Base-by-base conservation (phyloP, 2,329 filamentous ascomycete species). In the Metarhizium guizhouense region DNA sequence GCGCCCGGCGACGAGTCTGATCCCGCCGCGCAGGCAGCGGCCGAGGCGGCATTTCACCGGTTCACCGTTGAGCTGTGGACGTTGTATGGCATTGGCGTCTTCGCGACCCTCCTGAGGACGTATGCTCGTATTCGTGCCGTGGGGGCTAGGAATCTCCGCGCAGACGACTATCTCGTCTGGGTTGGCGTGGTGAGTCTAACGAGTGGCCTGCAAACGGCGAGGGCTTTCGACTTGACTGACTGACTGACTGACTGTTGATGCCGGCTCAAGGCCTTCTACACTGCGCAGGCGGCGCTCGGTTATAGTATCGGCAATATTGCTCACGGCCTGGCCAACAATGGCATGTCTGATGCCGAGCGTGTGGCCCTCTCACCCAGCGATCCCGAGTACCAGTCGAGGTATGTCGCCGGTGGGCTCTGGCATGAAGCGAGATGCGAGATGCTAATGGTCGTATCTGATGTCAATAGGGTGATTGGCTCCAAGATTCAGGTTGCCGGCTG, bases 401-500 rank as follows among this genome's bases (percentile, higher is more conserved):
- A 16, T 5, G 40, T 25, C n/a, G 5, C 6, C n/a, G 25, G 4
- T 32, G 3, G 32, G 6, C 11, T 18, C 6, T 16, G 16, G 3
- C 3, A 6, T 11, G 29, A 34, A 50, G 29, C 29, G 29, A n/a
- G 13, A 7, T 10, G n/a, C n/a, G 20, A 7, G 20, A 4, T 0
- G 13, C 40, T 43, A 25, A 50, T 8, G 11, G 47, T 2, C 47
- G 11, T 34, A 10, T 80, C 75, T 74, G 25, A 11, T 66, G 73
- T 45, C n/a, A 6, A 14, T 36, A 72, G 78, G n/a, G 70, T 79
- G 0, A 67, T 70, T 8, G 80, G 80, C 0, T 79, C 78, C 14
- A 82, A 82, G 61, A 73, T 77, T 0, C 77, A 82, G 56, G 63
- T 84, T 5, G 65, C 74, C 0, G 78, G 78, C 6, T 81, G 78